Conservation (phyloP, 345 rosid genomes). For the Clausena lansium region DNA sequence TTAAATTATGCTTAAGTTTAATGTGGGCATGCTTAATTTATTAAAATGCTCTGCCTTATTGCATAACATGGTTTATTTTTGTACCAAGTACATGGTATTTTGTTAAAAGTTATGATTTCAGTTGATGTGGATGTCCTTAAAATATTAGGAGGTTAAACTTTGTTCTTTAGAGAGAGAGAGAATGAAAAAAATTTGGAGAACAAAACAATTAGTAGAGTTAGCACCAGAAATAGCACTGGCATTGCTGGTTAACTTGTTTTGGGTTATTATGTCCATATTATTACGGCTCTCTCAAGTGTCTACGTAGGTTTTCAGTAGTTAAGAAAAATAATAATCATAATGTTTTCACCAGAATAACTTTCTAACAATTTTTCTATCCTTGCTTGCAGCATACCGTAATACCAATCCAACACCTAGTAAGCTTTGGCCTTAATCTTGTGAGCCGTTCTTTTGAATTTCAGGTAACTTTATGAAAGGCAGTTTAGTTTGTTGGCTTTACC, state of each 20-base stretch:
- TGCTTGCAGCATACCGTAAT: constrained; percentile 81
- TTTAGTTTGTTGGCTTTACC: constrained; percentile 7
- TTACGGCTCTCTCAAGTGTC: neutral
- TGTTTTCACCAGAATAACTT: neutral
- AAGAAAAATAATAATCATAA: neutral
- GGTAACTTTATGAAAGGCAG: constrained; percentile 37
- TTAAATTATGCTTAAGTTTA: neutral
- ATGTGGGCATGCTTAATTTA: neutral
- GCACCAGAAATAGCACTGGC: neutral
- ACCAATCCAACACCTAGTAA: constrained; percentile 88
- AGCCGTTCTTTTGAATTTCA: constrained; percentile 98
- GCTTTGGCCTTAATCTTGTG: constrained; percentile 86
- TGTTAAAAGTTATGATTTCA: neutral
- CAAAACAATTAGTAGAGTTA: neutral
- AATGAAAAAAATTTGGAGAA: neutral
- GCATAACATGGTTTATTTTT: neutral
- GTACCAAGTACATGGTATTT: neutral
- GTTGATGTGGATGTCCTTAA: neutral
- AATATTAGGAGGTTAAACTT: too few species aligned
- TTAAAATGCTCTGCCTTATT: neutral
- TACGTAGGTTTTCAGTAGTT: neutral
- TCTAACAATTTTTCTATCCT: constrained; percentile 12
- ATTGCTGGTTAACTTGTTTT: neutral
- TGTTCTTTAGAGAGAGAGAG: neutral
- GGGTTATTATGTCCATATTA: neutral